phyloP scores from a whole-genome alignment of 1,284 basidiomycete genomes.

The Ustilago hordei region DNA sequence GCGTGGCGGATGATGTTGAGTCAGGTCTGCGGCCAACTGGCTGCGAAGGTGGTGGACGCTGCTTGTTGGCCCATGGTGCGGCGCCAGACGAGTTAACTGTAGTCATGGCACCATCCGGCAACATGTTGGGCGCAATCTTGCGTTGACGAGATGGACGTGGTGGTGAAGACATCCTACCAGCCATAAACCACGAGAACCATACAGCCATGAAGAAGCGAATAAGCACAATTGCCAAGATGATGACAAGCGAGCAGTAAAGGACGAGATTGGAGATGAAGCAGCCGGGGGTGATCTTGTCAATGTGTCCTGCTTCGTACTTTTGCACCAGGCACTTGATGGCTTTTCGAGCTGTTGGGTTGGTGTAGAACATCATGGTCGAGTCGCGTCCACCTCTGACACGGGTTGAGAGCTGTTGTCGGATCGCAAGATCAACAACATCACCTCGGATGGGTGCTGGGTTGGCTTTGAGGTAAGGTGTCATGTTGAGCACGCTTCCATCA shows the following conservation, averaged over 20 bases:
- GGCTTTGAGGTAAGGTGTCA: slow-evolving; percentile 84
- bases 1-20: slow-evolving; percentile 29
- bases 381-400: slow-evolving; percentile 79
- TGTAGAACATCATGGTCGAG: slow-evolving; percentile 75
- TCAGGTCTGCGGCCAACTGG: slow-evolving; percentile 41
- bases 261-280: slow-evolving; percentile 92
- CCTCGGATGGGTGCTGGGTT: slow-evolving; percentile 78
- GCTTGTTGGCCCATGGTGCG: slow-evolving; percentile 81
- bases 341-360: slow-evolving; percentile 35
- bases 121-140: slow-evolving; percentile 73
- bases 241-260: slow-evolving; percentile 88
- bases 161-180: slow-evolving; percentile 74
- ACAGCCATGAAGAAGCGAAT: slow-evolving; percentile 96
- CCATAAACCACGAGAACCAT: slow-evolving; percentile 95
- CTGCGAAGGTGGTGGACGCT: slow-evolving; percentile 50
- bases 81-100: slow-evolving; percentile 88
- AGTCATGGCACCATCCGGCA: slow-evolving; percentile 81
- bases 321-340: slow-evolving; percentile 63
- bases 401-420: slow-evolving; percentile 78
- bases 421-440: slow-evolving; percentile 84
- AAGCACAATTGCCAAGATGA: slow-evolving; percentile 90
- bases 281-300: slow-evolving; percentile 95
- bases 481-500: slow-evolving; percentile 93
- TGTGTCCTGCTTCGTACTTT: slow-evolving; percentile 79
- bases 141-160: slow-evolving; percentile 72